Evolutionary conservation across 176 grass and related monocot genomes (phyloP).

Genomic region (Aegilops tauschii): DNA sequence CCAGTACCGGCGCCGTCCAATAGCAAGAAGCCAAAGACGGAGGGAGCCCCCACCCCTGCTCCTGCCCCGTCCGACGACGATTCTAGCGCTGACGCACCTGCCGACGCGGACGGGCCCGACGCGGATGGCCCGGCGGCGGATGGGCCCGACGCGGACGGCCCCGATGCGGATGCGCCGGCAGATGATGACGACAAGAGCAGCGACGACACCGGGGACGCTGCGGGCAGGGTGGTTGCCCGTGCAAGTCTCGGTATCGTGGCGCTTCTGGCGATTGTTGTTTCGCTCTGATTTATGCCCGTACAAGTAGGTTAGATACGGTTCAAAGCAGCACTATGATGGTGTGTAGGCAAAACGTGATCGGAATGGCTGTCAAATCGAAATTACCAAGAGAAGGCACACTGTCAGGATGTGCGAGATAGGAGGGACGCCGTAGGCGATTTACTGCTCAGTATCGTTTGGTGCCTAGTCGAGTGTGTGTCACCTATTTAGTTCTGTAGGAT

Average conservation of each 20-base stretch:
- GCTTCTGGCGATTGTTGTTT: slow-evolving; percentile 25
- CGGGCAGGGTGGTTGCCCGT: not conserved
- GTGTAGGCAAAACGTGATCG: not conserved
- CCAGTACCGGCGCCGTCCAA: slow-evolving; percentile 1
- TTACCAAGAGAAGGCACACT: too few species aligned
- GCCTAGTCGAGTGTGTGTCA: too few species aligned
- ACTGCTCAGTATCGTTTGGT: too few species aligned
- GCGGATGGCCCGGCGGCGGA: not conserved
- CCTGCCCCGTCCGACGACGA: not conserved
- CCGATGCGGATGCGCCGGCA: not conserved
- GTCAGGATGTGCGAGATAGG: too few species aligned
- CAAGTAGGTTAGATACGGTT: not conserved
- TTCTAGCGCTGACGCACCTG: slow-evolving; percentile 1
- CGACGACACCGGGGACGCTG: slow-evolving; percentile 21
- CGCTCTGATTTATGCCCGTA: not conserved
- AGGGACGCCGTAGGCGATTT: too few species aligned
- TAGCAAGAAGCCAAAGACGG: not conserved
- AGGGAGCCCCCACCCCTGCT: not conserved
- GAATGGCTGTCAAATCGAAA: not conserved
- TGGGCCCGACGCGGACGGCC: not conserved
- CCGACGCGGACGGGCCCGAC: not conserved
- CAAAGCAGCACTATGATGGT: not conserved
- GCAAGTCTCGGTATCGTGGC: slow-evolving; percentile 23
- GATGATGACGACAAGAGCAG: not conserved
- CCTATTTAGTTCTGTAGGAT: too few species aligned